Percentiles rank a stretch among this genome's conserved stretches.
phyloP scores from a whole-genome alignment of 257 asterid genomes.

The Solanum peruvianum region DNA sequence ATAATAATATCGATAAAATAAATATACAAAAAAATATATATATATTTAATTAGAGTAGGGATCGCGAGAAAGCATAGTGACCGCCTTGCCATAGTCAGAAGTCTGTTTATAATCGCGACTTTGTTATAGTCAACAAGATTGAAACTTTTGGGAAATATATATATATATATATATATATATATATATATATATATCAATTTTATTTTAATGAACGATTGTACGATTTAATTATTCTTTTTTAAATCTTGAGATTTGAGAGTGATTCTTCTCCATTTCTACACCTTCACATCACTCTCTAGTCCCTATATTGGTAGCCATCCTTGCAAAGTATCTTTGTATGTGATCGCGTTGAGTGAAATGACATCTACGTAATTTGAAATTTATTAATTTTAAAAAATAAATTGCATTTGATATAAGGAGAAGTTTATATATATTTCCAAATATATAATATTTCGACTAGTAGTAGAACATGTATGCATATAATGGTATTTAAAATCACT shows the following conservation, averaged over 20 bases:
- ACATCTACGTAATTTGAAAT: not conserved
- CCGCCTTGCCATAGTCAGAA: too few relatives aligned
- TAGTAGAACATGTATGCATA: not conserved
- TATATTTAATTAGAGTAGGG: not conserved
- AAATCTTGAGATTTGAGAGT: not conserved
- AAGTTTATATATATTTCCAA: not conserved
- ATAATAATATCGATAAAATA: too few relatives aligned
- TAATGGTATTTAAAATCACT: not conserved
- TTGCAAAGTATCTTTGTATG: not conserved
- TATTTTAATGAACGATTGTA: not conserved
- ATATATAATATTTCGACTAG: not conserved
- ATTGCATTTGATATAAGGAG: not conserved
- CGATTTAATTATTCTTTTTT: not conserved
- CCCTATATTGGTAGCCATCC: not conserved
- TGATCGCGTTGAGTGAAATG: not conserved
- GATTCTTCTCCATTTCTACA: not conserved
- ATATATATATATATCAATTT: not conserved
- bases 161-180: not conserved
- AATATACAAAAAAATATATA: not conserved
- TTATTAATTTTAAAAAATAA: not conserved
- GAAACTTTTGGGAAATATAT: too few relatives aligned
- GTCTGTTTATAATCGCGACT: too few relatives aligned
- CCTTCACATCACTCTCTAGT: not conserved
- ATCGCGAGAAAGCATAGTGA: too few relatives aligned
- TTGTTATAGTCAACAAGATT: too few relatives aligned